Evolutionary conservation across 163 green algal genomes (phyloP), one percentile per base, ranked within the genome.

Genomic region (Picocystis sp.): DNA sequence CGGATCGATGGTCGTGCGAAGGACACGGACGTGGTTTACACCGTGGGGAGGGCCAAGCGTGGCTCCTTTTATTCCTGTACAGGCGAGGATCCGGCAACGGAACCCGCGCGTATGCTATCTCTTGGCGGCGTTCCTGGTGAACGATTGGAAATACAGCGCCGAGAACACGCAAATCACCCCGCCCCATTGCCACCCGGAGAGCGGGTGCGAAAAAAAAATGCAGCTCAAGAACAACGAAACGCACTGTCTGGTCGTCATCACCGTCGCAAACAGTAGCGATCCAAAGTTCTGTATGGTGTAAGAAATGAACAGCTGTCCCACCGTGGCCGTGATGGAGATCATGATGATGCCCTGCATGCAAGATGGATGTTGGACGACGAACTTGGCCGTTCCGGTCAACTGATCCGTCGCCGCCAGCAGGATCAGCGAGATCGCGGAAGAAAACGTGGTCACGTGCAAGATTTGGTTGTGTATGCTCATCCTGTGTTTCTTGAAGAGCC

Each of bases 221-320:
- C 74, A 87, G 1, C 78, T 93, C 34, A 94, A 65, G 25, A 96
- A 72, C 63, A 97, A 92, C 61, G 80, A 92, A 45, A 95, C 57
- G 61, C 94, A 92, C 71, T 97, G 89, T 29, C 89, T 73, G 1
- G 84, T 94, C 29, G 88, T 96, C 89, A 98, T 96, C 57, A 94
- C 82, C 46, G 79, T 91, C 22, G 88, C 88, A 61, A 98, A 93
- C 22, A 88, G 55, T 43, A 95, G 71, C 11, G 88, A 80, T 2
- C 87, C 89, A 62, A 84, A 90, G 3, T 59, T 73, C 43, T 81
- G 81, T 69, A 97, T 96, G 23, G 89, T 96, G 65, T 92, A 84
- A 3, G 75, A 78, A 60, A 98, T 98, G 67, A 93, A 89, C 34
- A 97, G 74, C 57, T 87, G 78, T 5, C 75, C 81, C 1, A 69